Evolutionary conservation across 495 filamentous ascomycete genomes (phyloP), one percentile per base, ranked within the genome.

Genomic region (Pyrenopolyporus hunteri): DNA sequence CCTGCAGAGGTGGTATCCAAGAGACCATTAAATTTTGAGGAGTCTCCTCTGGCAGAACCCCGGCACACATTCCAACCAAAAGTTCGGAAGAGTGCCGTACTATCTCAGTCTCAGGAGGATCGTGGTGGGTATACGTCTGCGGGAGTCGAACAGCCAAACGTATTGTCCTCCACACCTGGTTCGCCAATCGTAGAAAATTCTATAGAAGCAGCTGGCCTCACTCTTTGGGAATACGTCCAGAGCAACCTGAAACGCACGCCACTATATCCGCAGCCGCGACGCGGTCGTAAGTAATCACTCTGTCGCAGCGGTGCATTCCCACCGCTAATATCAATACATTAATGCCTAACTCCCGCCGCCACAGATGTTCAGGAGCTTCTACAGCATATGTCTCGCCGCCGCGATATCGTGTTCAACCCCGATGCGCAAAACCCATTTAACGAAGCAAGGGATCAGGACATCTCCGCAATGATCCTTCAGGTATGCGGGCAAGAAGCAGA

Each of bases 391-490:
- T 19, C n/a, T 8, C 36, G 49, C 7, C 8, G 40, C 23, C 50
- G 58, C 25, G n/a, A 47, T 35, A 22, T 65, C 28, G 25, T 48
- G 16, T 69, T 63, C 51, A 74, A 73, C 19, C 19, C 2, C 4
- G 6, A 7, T 54, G 52, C 14, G 2, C 43, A 37, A 6, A 43
- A 62, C 22, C 56, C 57, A 1, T 76, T 55, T 29, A 23, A 13
- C 1, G 72, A 76, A 33, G 31, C 33, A 0, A 46, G 63, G 0
- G 47, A 68, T 3, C 44, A 69, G 37, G 72, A 73, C 35, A 55
- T 74, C 14, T 64, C 70, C 13, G 53, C 69, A 9, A 31, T 74
- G 14, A 66, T 76, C 13, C 39, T 76, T 4, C 72, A 76, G 16
- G 44, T 67, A 1, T 69, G 66, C 2, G 73, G 72, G 11, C 59